These are phyloP conservation scores for Postia placenta DNA, from an alignment of 768 basidiomycete species.

Conservation along the genomic window DNA sequence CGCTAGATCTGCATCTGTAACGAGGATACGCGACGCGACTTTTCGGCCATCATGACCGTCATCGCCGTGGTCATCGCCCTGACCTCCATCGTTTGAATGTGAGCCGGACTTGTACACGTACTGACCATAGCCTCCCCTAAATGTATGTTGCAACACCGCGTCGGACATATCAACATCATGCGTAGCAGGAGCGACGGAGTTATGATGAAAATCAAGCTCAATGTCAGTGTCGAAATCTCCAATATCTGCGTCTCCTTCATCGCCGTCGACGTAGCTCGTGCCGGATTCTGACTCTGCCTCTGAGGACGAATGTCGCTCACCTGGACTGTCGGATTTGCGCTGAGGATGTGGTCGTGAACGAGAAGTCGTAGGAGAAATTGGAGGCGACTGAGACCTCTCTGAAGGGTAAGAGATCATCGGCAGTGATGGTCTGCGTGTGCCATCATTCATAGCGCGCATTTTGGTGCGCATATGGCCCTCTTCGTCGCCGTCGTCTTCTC, in stretches of 20 bases:
- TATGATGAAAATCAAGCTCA: conserved; percentile 25
- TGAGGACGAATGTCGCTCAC: neutral
- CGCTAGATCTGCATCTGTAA: neutral
- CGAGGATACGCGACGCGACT: neutral
- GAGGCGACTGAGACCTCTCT: conserved; percentile 6
- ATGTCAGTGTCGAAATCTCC: conserved; percentile 27
- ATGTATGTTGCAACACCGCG: conserved; percentile 43
- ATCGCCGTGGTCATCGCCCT: conserved; percentile 33
- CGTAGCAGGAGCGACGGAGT: conserved; percentile 1
- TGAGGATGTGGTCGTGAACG: conserved; percentile 4
- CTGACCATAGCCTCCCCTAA: conserved; percentile 31
- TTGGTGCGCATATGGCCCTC: conserved; percentile 29
- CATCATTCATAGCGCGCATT: conserved; percentile 39
- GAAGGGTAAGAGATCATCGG: conserved; percentile 25
- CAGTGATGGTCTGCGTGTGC: conserved; percentile 33
- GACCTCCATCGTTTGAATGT: conserved; percentile 15
- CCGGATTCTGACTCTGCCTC: conserved; percentile 16
- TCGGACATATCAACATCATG: conserved; percentile 29
- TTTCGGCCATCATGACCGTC: conserved; percentile 11
- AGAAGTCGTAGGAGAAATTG: conserved; percentile 2
- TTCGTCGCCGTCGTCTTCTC: conserved; percentile 32
- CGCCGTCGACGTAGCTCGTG: conserved; percentile 14
- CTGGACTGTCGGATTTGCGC: neutral
- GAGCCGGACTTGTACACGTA: conserved; percentile 8
- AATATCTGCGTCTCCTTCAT: conserved; percentile 27